Base-by-base conservation (phyloP, 176 grass and related monocot genomes). In the Paspalum notatum region DNA sequence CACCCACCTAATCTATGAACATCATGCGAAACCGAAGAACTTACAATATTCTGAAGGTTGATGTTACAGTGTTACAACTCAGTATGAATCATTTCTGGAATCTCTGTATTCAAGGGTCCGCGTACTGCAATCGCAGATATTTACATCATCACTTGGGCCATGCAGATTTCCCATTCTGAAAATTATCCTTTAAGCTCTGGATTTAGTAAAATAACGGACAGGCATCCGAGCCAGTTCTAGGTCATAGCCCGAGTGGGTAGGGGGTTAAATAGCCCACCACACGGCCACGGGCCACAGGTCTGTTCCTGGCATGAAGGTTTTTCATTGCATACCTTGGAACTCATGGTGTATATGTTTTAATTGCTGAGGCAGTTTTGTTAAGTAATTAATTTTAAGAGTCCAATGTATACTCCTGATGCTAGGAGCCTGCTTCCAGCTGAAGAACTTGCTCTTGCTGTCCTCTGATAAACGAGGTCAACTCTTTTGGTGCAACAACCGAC, bases 401-500 rank as follows among this genome's bases (percentile, higher is more conserved):
- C 83, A 77, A 27, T 25, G 25, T 59, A 72, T 82, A 49, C 20
- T 63, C 61, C 54, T 62, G 63, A 48, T 51, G 37, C 85, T 90
- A 96, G 66, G 84, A 90, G 47, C 47, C 73, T 70, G 80, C 46
- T 87, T 99, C 79, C 58, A 99, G 80, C 82, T 91, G 86, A 82
- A 91, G 83, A 85, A 88, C 43, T 25, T 74, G 81, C 70, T 86
- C 89, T 57, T 91, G 84, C 58, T 88, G 86, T 56, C 93, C 92
- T 87, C 41, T 78, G 70, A 99, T 80, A 77, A 99, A 99, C 62
- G 80, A 84, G 3, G 66, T 60, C 68, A 99, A 76, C 87, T 99
- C 97, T 82, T 86, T 59, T 51, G 93, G 89, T 44, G 90, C 90
- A 72, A 99, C 93, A 58, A 99, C 97, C 18, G 94, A 91, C 74